A percentile compares a stretch with the other conserved stretches of the same genome.
These are phyloP conservation scores for Ophiostoma perfectum DNA, from an alignment of 2,329 filamentous ascomycete species.

Conservation along the genomic window DNA sequence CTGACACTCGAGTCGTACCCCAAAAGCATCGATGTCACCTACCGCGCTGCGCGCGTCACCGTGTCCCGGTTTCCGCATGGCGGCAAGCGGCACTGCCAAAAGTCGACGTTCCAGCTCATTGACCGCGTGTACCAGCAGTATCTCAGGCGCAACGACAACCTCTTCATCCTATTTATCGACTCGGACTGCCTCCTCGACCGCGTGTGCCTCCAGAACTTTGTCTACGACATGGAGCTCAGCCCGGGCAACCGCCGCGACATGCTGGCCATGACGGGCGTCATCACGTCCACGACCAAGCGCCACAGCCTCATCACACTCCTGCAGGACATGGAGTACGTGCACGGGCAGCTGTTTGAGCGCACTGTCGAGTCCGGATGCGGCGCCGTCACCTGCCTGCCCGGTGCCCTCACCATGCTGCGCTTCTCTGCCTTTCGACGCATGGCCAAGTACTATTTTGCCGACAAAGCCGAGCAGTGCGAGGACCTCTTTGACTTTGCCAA, in stretches of 20 bases:
- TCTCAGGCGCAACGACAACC: constrained; percentile 77
- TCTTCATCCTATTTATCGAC: constrained; percentile 96
- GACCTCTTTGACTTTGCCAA: constrained; percentile 97
- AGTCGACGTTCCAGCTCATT: constrained; percentile 85
- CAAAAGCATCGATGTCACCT: constrained; percentile 82
- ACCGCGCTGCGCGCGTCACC: constrained; percentile 77
- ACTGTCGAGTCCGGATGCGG: constrained; percentile 93
- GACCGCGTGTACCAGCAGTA: constrained; percentile 89
- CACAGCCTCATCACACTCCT: constrained; percentile 85
- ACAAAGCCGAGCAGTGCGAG: constrained; percentile 91
- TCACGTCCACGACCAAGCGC: constrained; percentile 86
- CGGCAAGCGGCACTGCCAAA: constrained; percentile 90
- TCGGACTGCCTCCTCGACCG: constrained; percentile 92
- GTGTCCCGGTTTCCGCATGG: constrained; percentile 90
- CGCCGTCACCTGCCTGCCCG: constrained; percentile 88
- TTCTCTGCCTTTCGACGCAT: constrained; percentile 95
- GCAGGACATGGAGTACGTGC: constrained; percentile 97
- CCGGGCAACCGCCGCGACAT: constrained; percentile 87
- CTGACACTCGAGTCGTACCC: constrained; percentile 72
- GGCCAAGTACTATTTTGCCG: constrained; percentile 97
- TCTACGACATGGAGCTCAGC: constrained; percentile 97
- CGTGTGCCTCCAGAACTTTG: constrained; percentile 91
- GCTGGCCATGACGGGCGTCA: constrained; percentile 96
- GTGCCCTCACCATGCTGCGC: constrained; percentile 89
- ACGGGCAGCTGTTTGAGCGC: constrained; percentile 92